Evolutionary conservation across 208 protist genomes (phyloP), one percentile per base, ranked within the genome.

Genomic region (Trypanosoma caninum): DNA sequence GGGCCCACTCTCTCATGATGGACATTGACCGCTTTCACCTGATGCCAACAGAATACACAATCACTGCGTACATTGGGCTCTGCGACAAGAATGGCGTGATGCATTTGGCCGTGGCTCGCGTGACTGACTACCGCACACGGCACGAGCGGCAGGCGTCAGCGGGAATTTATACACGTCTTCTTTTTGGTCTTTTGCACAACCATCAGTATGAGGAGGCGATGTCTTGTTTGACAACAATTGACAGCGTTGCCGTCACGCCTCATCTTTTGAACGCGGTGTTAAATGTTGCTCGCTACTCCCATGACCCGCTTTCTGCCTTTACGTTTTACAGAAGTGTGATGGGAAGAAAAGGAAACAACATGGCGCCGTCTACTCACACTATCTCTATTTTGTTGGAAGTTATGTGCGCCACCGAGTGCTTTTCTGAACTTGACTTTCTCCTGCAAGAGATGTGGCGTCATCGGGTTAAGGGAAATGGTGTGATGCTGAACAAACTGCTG

Each of bases 1-100:
- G 78, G 61, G 80, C 87, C 18, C 87, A 94, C 66, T 77, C 81
- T 1, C 72, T 94, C 52, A 76, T 87, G 63, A 80, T 94, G 76
- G 83, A 94, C 50, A 51, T 72, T 60, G 87, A 90, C 66, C 83
- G 83, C 30, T 87, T 87, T 64, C 76, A 58, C 38, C 69, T 91
- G 5, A 68, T 69, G 8, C 82, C 87, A 35, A 78, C 76, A 13
- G 75, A 80, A 72, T 94, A 80, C 72, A 89, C 87, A n/a, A 51
- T 91, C 27, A 67, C 76, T 47, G 66, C 74, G 31, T 94, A 94
- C 67, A 79, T 90, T 45, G 70, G 65, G 9, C 63, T 94, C 38
- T 94, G 87, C 51, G 81, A 80, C 25, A 58, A 52, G 5, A 72
- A 72, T 35, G 55, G 69, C 13, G 76, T 83, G 37, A 88, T 91